phyloP scores from a whole-genome alignment of 345 rosid genomes.

The Corchorus olitorius region DNA sequence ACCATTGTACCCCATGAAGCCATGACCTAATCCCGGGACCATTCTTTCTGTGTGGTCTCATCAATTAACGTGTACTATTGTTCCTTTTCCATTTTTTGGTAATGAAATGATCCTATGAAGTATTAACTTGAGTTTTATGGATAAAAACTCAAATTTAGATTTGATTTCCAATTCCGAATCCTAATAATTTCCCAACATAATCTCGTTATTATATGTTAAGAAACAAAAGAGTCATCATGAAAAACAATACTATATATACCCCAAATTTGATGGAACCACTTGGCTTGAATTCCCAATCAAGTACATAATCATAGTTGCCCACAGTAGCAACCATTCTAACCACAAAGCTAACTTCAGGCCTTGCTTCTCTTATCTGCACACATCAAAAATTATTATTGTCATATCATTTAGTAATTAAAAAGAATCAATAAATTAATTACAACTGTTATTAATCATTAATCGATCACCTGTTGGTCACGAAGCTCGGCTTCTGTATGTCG shows the following conservation, averaged over 20 bases:
- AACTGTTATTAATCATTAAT: no score
- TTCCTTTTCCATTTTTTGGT: no score
- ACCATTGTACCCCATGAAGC: no score
- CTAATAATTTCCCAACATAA: no score
- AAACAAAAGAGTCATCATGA: no score
- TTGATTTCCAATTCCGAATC: no score
- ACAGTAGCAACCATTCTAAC: conserved; percentile 53
- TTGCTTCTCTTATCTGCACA: conserved; percentile 49
- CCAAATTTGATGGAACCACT: conserved; percentile 56
- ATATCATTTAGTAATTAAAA: not conserved
- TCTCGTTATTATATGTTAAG: not conserved
- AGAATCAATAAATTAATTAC: not conserved
- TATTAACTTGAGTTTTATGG: no score
- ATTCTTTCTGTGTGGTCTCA: no score
- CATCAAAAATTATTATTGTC: not conserved
- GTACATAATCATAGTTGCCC: conserved; percentile 45
- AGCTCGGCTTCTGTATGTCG: conserved; percentile 38
- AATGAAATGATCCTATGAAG: no score
- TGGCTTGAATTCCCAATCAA: conserved; percentile 54
- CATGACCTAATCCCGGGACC: no score
- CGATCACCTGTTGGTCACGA: conserved; percentile 21
- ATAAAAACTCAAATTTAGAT: no score
- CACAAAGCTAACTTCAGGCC: conserved; percentile 55
- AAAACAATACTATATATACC: conserved; percentile 23
- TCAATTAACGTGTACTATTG: no score